phyloP scores from a whole-genome alignment of 2,329 filamentous ascomycete species.

The Penicillium sp. region DNA sequence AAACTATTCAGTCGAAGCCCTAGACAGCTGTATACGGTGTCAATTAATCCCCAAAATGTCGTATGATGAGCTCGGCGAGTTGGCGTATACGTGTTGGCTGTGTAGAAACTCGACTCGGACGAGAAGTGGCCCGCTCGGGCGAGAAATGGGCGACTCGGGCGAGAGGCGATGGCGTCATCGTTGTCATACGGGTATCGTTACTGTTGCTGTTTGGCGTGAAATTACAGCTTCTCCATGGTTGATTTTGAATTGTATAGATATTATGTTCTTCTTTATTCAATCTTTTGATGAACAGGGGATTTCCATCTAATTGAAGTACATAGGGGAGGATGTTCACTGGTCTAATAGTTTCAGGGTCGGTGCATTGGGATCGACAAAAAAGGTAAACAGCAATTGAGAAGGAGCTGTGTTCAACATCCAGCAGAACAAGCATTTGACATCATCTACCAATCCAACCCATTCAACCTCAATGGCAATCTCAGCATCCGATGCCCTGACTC shows the following conservation, averaged over 20 bases:
- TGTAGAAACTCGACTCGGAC: conserved; percentile 9
- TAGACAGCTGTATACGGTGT: neutral
- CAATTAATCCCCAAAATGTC: neutral
- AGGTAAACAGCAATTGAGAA: neutral
- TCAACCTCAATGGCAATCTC: conserved; percentile 33
- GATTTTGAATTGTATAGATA: neutral
- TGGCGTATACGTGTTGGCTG: neutral
- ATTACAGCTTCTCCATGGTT: neutral
- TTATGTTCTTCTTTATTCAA: neutral
- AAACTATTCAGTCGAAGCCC: neutral
- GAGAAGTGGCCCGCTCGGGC: conserved; percentile 15
- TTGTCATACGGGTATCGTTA: conserved; percentile 10
- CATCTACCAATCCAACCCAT: conserved; percentile 25
- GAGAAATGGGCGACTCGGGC: conserved; percentile 18
- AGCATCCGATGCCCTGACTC: conserved; percentile 30
- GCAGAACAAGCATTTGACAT: neutral
- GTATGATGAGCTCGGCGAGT: neutral
- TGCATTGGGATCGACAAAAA: neutral
- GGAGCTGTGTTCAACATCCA: neutral
- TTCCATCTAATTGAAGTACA: too few relatives aligned
- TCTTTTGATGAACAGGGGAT: too few relatives aligned
- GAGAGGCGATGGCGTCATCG: conserved; percentile 17
- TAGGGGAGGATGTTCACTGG: neutral
- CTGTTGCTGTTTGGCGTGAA: neutral
- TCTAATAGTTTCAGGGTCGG: neutral